A percentile compares a stretch with the other conserved stretches of the same genome.
Evolutionary conservation across 305 asterid species (phyloP).

Genomic region (Andrographis paniculata): DNA sequence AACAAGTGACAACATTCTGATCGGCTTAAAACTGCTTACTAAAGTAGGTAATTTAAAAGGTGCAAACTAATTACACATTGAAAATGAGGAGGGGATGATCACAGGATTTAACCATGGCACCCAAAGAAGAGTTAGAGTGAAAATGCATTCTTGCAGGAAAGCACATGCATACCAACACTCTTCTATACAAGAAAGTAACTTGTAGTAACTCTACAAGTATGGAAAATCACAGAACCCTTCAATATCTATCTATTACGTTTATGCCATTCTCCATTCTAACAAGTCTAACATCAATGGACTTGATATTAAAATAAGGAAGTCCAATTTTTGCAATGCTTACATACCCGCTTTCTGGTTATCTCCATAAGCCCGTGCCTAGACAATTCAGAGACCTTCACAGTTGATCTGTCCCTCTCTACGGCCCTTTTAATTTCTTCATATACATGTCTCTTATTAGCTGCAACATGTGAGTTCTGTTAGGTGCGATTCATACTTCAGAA

Average conservation of each 20-base stretch:
- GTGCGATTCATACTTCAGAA: background rate
- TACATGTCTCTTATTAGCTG: constrained; percentile 85
- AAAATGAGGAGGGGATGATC: background rate
- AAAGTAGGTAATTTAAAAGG: constrained; percentile 11
- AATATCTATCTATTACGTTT: no score
- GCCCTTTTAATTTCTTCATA: constrained; percentile 87
- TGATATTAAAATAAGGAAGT: background rate
- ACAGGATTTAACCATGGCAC: constrained; percentile 7
- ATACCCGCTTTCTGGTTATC: constrained; percentile 90
- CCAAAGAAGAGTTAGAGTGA: background rate
- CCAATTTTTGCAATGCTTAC: constrained; percentile 6
- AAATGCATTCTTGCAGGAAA: constrained; percentile 13
- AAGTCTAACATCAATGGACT: constrained; percentile 4
- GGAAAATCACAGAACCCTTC: background rate
- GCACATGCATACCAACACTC: constrained; percentile 1
- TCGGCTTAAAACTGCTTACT: background rate
- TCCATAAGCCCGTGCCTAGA: constrained; percentile 96
- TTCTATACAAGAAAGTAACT: constrained; percentile 5
- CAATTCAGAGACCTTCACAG: constrained; percentile 79
- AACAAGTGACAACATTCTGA: background rate
- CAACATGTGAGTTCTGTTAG: constrained; percentile 22
- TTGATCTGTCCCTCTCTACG: constrained; percentile 82
- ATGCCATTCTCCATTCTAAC: constrained; percentile 3
- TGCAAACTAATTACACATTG: background rate
- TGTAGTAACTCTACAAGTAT: background rate